Conservation (phyloP, 2,329 filamentous ascomycete genomes). For the Penicillium occitanis region DNA sequence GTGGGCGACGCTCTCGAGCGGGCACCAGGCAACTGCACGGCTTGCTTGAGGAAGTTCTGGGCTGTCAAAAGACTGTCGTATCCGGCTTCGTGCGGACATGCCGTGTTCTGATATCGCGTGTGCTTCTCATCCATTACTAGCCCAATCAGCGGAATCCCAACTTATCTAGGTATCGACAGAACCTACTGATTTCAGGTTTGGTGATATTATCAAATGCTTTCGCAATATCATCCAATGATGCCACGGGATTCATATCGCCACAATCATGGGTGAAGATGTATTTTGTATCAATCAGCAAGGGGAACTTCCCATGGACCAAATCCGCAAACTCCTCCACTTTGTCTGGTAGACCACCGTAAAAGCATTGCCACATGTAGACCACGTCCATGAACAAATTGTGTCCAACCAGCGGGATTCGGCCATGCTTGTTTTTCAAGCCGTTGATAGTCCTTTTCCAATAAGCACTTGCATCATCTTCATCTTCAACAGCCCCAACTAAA, state of each 20-base stretch:
- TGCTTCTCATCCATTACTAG: constrained; percentile 35
- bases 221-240: constrained; percentile 35
- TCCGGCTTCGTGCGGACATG: constrained; percentile 57
- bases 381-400: constrained; percentile 65
- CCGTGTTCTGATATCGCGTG: constrained; percentile 31
- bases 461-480: neutral
- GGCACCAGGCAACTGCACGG: constrained; percentile 45
- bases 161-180: neutral
- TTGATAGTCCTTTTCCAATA: neutral
- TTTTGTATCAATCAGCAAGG: constrained; percentile 62
- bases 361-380: constrained; percentile 61
- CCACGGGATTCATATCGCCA: constrained; percentile 50
- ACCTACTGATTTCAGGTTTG: constrained; percentile 35
- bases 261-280: constrained; percentile 61
- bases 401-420: constrained; percentile 55
- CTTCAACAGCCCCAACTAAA: constrained; percentile 24
- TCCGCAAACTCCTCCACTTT: constrained; percentile 55
- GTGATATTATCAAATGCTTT: constrained; percentile 28
- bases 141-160: neutral
- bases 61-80: constrained; percentile 64
- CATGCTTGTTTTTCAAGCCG: constrained; percentile 42
- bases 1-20: constrained; percentile 36
- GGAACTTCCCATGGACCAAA: constrained; percentile 55
- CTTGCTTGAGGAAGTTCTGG: constrained; percentile 57
- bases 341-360: constrained; percentile 59